Conservation (phyloP, 257 asterid genomes). For the Lithospermum erythrorhizon region DNA sequence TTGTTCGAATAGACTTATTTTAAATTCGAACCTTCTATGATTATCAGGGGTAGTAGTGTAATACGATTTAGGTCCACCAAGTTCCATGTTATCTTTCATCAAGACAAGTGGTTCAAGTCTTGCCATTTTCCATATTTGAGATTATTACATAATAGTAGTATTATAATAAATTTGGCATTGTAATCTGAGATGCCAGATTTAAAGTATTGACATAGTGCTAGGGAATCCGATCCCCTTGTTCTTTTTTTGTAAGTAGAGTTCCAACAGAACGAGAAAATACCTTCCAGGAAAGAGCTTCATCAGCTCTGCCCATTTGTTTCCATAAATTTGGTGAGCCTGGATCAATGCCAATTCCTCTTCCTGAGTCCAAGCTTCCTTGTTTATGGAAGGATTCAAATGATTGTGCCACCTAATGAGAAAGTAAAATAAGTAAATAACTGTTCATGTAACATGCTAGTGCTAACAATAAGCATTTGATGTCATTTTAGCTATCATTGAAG, state of each 20-base stretch:
- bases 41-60: no score
- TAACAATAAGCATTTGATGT: background rate
- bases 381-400: constrained; percentile 87
- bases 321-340: constrained; percentile 74
- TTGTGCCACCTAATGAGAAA: constrained; percentile 69
- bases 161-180: no score
- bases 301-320: constrained; percentile 99
- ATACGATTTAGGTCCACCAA: no score
- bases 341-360: constrained; percentile 83
- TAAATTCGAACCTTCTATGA: no score
- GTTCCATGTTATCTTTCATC: no score
- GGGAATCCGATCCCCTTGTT: background rate
- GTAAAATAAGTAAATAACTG: background rate
- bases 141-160: no score
- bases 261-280: constrained; percentile 26
- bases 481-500: background rate
- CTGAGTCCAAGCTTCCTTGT: constrained; percentile 92
- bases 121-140: no score
- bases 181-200: no score
- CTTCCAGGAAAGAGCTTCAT: constrained; percentile 87
- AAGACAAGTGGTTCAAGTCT: no score
- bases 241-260: background rate
- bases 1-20: no score
- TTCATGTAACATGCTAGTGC: background rate
- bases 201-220: no score